Base-by-base conservation (phyloP, 1,284 basidiomycete genomes). In the Cryptococcus amylolentus region DNA sequence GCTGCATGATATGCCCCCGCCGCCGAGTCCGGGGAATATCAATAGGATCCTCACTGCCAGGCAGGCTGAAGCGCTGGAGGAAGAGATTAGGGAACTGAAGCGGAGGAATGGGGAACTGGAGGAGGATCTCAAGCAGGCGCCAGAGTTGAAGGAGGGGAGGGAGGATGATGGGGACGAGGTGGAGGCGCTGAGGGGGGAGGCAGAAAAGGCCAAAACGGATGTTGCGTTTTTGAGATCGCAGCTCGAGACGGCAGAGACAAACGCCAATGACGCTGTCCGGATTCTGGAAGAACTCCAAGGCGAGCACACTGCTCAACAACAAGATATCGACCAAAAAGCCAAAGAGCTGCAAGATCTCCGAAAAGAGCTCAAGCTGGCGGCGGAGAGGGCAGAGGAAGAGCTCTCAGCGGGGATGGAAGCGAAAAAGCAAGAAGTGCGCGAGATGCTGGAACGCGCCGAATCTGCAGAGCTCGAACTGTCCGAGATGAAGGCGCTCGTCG, bases 331-430 rank as follows among this genome's bases (percentile, higher is more conserved):
- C 4, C 57, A 56, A 23, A 71, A 69, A 48, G 67, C 70, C 23
- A 67, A 56, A 40, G 65, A 68, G 55, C 42, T 75, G 31, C 58
- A 65, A 1, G 71, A 75, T 26, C 64, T 75, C 41, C 70, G 63
- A 49, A 65, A 67, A 56, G 71, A 76, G 48, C 64, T 76, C 59
- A 66, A 67, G 48, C 47, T 75, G n/a, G 67, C 71, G 23, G 62
- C 53, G 9, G 72, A 76, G 54, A 59, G 72, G n/a, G 62, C 68
- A 12, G 63, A 64, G 12, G 66, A 66, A 20, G 73, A 77, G 57
- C 64, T 75, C 35, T 73, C 74, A 3, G 74, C 75, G n/a, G 77
- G 76, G n/a, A 72, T 73, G 66, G 74, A 78, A 39, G 69, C 70
- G 28, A 73, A 76, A 56, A 71, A 67, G 26, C 63, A 64, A 10